Percentiles rank a stretch among this genome's conserved stretches.
These are phyloP conservation scores for Moelleriella libera DNA, from an alignment of 2,329 filamentous ascomycete genomes.

Conservation along the genomic window DNA sequence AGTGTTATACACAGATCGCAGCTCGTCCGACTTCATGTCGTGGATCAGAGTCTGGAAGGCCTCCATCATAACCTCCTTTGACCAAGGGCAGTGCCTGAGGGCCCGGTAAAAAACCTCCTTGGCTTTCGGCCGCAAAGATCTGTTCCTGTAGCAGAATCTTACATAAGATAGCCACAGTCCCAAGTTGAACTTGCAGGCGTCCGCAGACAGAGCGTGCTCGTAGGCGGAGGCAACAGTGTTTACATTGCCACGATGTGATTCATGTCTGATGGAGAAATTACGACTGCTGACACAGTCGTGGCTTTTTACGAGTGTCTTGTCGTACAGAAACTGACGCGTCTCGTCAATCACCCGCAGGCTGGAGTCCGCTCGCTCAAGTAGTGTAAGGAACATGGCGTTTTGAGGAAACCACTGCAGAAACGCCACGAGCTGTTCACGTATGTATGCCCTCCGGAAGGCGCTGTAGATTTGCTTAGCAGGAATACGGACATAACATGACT, in stretches of 20 bases:
- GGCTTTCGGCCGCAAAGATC: conserved; percentile 23
- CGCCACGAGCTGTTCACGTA: conserved; percentile 46
- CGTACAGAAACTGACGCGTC: conserved; percentile 50
- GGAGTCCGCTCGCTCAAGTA: conserved; percentile 62
- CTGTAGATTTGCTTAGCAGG: conserved; percentile 15
- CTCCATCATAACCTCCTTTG: conserved; percentile 35
- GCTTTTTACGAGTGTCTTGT: conserved; percentile 27
- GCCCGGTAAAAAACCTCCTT: conserved; percentile 35
- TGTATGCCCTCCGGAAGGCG: conserved; percentile 51
- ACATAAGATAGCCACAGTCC: conserved; percentile 37
- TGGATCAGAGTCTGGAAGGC: conserved; percentile 30
- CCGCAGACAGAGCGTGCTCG: conserved; percentile 32
- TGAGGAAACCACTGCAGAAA: conserved; percentile 54
- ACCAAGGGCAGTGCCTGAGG: conserved; percentile 32
- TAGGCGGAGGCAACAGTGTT: conserved; percentile 37
- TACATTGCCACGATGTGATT: conserved; percentile 30
- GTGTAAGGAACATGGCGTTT: conserved; percentile 61
- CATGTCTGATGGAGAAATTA: conserved; percentile 36
- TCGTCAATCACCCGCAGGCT: conserved; percentile 63
- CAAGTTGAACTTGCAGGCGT: conserved; percentile 22
- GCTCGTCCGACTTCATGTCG: conserved; percentile 31
- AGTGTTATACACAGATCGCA: conserved; percentile 31
- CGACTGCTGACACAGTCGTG: conserved; percentile 29
- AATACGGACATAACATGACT: not conserved
- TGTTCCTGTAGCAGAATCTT: conserved; percentile 26